Evolutionary conservation across 495 filamentous ascomycete species (phyloP), one percentile per base, ranked within the genome.

Genomic region (Trichoderma gamsii): DNA sequence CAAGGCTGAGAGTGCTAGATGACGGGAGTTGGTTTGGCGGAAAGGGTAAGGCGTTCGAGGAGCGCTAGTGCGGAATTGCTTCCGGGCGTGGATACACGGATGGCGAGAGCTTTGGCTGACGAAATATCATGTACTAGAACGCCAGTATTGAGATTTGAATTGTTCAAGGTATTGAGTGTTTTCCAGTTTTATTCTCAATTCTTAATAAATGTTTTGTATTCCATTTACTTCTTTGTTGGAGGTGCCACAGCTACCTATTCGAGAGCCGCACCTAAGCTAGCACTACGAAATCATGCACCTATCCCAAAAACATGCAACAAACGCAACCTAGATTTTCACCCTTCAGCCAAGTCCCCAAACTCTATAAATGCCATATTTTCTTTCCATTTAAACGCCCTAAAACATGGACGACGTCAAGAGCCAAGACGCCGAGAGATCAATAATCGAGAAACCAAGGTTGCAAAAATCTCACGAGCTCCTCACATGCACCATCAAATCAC

Each of bases 381-480:
- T 21, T 18, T 35, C 23, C 7, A n/a, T 32, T 3, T 25, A 35
- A 61, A 16, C n/a, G 32, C 12, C 25, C 32, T 41, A 18, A 25
- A 65, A 21, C 15, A 65, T 65, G 63, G 21, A 25, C 16, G 2
- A 41, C n/a, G 13, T 13, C 32, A 41, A 32, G 23, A 43, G 2
- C 35, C 29, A 32, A 65, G 63, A 41, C 8, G 13, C 35, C 0
- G 35, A 65, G 12, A 41, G 35, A 27, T 65, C 63, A 23, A 41
- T 44, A 13, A 0, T 44, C 32, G 41, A 65, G 25, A 65, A 43
- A 9, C 5, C 70, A 67, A 74, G 67, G 16, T 27, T 64, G 13
- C 70, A 71, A 56, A 78, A 79, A 67, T 66, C 76, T 29, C 75
- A 71, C 23, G 73, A 79, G 38, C 72, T 79, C 27, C 73, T 73